Evolutionary conservation across 176 grass and related monocot species (phyloP), one percentile per base, ranked within the genome.

Genomic region (Cenchrus purpureus): DNA sequence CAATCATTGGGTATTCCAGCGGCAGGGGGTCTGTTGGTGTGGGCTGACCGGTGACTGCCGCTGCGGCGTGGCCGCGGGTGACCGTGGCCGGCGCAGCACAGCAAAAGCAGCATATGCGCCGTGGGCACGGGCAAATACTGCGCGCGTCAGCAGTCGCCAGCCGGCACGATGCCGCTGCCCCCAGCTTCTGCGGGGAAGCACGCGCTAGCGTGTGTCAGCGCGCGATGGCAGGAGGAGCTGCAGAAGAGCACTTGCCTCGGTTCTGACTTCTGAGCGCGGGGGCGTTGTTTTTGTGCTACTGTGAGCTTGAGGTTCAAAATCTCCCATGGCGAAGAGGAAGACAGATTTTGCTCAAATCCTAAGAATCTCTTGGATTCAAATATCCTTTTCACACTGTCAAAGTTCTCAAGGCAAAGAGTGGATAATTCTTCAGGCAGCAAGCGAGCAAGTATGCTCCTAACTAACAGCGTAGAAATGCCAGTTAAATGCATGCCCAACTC

Each of bases 401-500:
- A 8, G 55, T 8, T 8, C 56, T 40, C 16, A 20, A n/a, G 17
- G 6, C 55, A 19, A 58, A 58, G 55, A 58, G 16, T 58, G 55
- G 55, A 16, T 17, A 56, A 56, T 56, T 56, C 54, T 57, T 7
- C 5, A 57, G 54, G 16, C 54, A 57, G 54, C 14, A 56, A 56
- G 54, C 54, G 0, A 56, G 54, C 19, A 0, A 57, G 37, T 40
- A 2, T 40, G 37, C 37, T 40, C 37, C 37, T 40, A 40, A 40
- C 37, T 40, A 40, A 40, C 37, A 40, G 37, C 6, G 15, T n/a
- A 59, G 5, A 19, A 69, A 78, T 58, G 58, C 67, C 62, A 63
- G 56, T 54, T 76, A 67, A 42, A 82, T 76, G 0, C 44, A 67
- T 71, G 44, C 19, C n/a, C 31, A 28, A 5, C 19, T 86, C 74